Percentiles rank a stretch among this genome's conserved stretches.
Conservation (phyloP, 192 early-diverging fungal genomes). For the Coemansia asiatica region DNA sequence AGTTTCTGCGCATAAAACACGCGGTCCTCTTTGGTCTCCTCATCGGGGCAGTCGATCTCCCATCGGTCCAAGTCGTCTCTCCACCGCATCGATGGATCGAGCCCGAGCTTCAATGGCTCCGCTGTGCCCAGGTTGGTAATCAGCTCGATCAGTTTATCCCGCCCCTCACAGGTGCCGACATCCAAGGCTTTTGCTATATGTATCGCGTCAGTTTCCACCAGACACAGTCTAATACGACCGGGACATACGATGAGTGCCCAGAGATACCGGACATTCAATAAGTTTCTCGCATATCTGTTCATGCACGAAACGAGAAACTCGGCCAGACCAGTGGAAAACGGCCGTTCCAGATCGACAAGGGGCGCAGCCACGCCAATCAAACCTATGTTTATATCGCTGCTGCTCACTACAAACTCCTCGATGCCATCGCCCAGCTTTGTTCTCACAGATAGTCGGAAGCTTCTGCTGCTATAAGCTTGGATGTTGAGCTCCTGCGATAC, state of each 20-base stretch:
- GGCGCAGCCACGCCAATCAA: conserved; percentile 28
- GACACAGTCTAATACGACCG: conserved; percentile 29
- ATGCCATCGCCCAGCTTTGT: not conserved
- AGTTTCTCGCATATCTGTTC: conserved; percentile 30
- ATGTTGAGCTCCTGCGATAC: not conserved
- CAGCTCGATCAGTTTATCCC: conserved; percentile 10
- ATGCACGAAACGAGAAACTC: conserved; percentile 37
- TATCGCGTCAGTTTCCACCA: conserved; percentile 48
- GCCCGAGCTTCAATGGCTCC: conserved; percentile 43
- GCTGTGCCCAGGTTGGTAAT: conserved; percentile 9
- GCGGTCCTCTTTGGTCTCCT: conserved; percentile 2
- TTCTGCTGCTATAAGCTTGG: no score
- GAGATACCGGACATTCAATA: conserved; percentile 27
- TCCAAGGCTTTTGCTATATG: conserved; percentile 19
- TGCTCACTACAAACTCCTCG: conserved; percentile 16
- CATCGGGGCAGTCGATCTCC: conserved; percentile 37
- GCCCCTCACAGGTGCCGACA: conserved; percentile 11
- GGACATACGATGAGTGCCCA: conserved; percentile 34
- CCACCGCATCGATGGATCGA: conserved; percentile 46
- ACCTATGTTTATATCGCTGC: conserved; percentile 1
- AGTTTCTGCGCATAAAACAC: conserved; percentile 22
- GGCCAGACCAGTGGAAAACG: conserved; percentile 39
- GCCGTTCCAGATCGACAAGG: conserved; percentile 25
- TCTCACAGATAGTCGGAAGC: not conserved
- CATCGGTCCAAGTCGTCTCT: conserved; percentile 23